Evolutionary conservation across 306 rosid species (phyloP), one percentile per base, ranked within the genome.

Genomic region (Prunus kanzakura): DNA sequence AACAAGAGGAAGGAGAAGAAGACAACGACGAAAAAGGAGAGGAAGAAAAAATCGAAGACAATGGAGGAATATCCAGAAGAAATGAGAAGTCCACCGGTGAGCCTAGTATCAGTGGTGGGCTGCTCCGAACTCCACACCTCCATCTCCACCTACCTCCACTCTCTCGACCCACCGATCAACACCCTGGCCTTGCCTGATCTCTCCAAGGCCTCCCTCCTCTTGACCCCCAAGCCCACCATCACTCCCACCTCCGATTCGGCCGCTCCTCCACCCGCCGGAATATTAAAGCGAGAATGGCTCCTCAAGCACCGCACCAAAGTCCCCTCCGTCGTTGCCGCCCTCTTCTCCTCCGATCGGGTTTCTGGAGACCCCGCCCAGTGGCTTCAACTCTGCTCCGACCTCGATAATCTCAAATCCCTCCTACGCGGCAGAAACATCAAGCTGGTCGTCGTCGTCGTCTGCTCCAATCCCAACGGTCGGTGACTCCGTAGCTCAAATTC

Each of bases 51-150:
- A 49, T 55, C 67, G 41, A 43, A 55, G 45, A 91, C 25, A 25
- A 60, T 95, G 99, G 96, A 95, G 67, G 92, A 92, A 47, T 95
- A 90, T 56, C 97, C 99, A 4, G 99, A 95, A 64, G 99, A 95
- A 79, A 74, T 92, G 67, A 84, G 96, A 19, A 95, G 98, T 49
- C 99, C 99, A 7, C 99, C 99, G 38, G 89, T 92, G 84, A 83
- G 93, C 25, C 75, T 95, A 38, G 83, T 81, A 3, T 82, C 99
- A 4, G 74, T 91, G 32, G 90, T 91, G n/a, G 98, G 98, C 0
- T 90, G 88, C 75, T 76, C 97, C 1, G 96, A 95, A 56, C 88
- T 91, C 13, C 99, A 92, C 80, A 18, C 84, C 58, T 35, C 82
- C 30, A 75, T 95, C 16, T 88, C 98, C 29, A 74, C 82, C 45